These are phyloP conservation scores for Globisporangium irregulare DNA, from an alignment of 352 stramenopile genomes.

Conservation along the genomic window DNA sequence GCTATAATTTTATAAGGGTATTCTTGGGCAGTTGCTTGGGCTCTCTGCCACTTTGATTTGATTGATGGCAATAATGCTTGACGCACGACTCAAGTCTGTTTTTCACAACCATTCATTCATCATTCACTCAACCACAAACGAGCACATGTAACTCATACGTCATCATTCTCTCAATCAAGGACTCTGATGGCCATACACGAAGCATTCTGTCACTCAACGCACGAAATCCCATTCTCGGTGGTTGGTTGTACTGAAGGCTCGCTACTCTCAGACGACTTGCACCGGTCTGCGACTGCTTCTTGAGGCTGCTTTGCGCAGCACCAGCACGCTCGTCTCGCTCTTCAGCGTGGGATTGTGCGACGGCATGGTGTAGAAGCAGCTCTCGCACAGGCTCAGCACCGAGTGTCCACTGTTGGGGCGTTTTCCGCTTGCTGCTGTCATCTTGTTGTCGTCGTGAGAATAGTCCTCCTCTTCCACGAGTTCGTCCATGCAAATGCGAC, in stretches of 20 bases:
- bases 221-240: not conserved
- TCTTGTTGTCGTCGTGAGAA: not conserved
- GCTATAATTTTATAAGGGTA: not conserved
- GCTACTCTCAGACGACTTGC: not conserved
- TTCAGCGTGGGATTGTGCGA: not conserved
- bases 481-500: constrained; percentile 5
- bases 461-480: not conserved
- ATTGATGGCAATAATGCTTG: too few species aligned
- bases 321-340: not conserved
- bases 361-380: constrained; percentile 4
- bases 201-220: not conserved
- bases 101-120: too few species aligned
- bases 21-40: too few species aligned
- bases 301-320: not conserved
- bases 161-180: too few species aligned
- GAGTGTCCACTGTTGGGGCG: not conserved
- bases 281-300: not conserved
- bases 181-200: too few species aligned
- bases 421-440: not conserved
- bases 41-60: too few species aligned
- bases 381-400: constrained; percentile 3
- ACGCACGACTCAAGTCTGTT: too few species aligned
- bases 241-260: too few species aligned
- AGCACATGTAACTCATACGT: too few species aligned
- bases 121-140: too few species aligned